Evolutionary conservation across 176 grass and related monocot species (phyloP).

Genomic region (Carex kokanica): DNA sequence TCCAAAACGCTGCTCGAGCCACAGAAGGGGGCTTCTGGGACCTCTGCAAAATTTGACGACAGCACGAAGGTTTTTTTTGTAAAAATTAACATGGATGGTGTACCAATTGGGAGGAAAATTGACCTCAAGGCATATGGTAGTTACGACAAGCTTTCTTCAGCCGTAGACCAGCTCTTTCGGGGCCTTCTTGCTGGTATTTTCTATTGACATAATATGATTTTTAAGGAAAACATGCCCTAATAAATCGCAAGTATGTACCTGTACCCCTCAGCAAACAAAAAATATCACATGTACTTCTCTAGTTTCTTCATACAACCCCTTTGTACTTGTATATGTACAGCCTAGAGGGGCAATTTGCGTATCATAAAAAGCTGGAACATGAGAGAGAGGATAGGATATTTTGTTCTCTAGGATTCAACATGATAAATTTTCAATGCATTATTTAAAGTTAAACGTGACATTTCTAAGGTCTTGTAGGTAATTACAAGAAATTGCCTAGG

Average conservation of each 20-base stretch:
- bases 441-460: neutral
- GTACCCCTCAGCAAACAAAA: neutral
- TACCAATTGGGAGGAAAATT: slow-evolving; percentile 85
- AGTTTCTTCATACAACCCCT: neutral
- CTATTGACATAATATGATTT: neutral
- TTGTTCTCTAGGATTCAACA: neutral
- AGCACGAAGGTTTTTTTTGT: slow-evolving; percentile 55
- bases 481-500: neutral
- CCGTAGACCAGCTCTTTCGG: slow-evolving; percentile 75
- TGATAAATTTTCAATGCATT: neutral
- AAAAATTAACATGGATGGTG: slow-evolving; percentile 96
- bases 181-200: slow-evolving; percentile 64
- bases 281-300: neutral
- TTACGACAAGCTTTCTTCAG: slow-evolving; percentile 62
- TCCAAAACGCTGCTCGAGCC: slow-evolving; percentile 33
- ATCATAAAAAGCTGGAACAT: neutral
- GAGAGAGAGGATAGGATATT: neutral
- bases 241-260: neutral
- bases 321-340: neutral
- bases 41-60: slow-evolving; percentile 12
- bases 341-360: slow-evolving; percentile 33
- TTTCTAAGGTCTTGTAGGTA: neutral
- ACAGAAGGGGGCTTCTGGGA: slow-evolving; percentile 18
- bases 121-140: slow-evolving; percentile 54
- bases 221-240: neutral